Evolutionary conservation across 371 early-diverging fungal species (phyloP).

Genomic region (Zancudomyces culisetae): DNA sequence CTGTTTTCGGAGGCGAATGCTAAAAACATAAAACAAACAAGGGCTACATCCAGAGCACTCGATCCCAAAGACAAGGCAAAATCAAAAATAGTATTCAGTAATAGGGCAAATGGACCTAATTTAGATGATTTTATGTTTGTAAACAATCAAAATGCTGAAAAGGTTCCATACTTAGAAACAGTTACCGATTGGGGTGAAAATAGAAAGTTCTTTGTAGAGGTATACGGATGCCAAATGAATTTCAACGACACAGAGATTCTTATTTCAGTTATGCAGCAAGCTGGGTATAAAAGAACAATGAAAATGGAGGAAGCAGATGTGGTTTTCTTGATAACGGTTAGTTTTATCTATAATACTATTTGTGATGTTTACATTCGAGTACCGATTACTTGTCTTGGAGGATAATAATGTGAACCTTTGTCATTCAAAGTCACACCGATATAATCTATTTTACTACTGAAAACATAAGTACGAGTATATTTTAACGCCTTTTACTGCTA

Average conservation of each 20-base stretch:
- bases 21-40: no score
- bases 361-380: no score
- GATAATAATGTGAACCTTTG: no score
- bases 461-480: background rate
- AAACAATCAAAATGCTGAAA: no score
- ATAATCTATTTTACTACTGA: no score
- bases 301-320: conserved; percentile 38
- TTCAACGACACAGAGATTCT: conserved; percentile 62
- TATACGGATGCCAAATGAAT: conserved; percentile 69
- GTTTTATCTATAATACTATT: no score
- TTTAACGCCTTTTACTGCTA: background rate
- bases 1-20: no score
- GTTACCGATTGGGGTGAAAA: conserved; percentile 25
- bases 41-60: no score
- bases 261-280: conserved; percentile 45
- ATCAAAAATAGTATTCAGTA: conserved; percentile 3
- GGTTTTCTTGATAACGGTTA: conserved; percentile 44
- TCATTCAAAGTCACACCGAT: no score
- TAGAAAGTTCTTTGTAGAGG: conserved; percentile 38
- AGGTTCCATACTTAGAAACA: conserved; percentile 34
- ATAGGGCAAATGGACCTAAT: conserved; percentile 5
- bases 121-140: conserved; percentile 11
- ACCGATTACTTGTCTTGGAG: no score
- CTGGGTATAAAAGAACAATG: conserved; percentile 43
- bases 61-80: background rate